A percentile compares a stretch with the other conserved stretches of the same genome.
These are phyloP conservation scores for Phaeosphaeriaceae sp. DNA, from an alignment of 2,329 filamentous ascomycete genomes.

Conservation along the genomic window DNA sequence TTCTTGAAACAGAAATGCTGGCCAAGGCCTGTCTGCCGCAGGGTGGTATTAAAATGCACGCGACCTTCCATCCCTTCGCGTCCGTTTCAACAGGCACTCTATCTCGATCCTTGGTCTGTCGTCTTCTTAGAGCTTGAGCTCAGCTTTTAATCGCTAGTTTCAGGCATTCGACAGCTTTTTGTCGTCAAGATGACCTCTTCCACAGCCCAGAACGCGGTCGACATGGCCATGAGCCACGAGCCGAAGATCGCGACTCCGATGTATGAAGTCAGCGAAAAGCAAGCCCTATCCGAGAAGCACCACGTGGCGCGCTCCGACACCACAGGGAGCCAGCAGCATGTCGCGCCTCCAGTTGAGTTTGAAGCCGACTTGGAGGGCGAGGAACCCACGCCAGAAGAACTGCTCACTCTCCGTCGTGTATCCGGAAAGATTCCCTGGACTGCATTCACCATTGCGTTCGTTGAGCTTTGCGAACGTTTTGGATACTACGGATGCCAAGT, in stretches of 20 bases:
- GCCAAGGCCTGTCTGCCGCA: slow-evolving; percentile 26
- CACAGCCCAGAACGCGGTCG: slow-evolving; percentile 39
- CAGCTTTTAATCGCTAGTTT: neutral
- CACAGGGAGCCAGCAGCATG: slow-evolving; percentile 20
- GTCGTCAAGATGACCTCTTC: slow-evolving; percentile 37
- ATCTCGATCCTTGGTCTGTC: neutral
- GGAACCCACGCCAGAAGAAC: slow-evolving; percentile 67
- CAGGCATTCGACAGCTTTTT: slow-evolving; percentile 2
- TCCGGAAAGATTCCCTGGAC: slow-evolving; percentile 70
- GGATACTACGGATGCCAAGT: slow-evolving; percentile 77
- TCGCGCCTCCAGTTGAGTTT: slow-evolving; percentile 32
- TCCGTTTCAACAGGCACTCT: neutral
- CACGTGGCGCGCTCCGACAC: slow-evolving; percentile 30
- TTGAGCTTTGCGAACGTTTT: slow-evolving; percentile 79
- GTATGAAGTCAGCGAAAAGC: slow-evolving; percentile 43
- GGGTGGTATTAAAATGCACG: slow-evolving; percentile 8
- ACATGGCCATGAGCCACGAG: slow-evolving; percentile 46
- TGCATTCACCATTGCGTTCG: slow-evolving; percentile 73
- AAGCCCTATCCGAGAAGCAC: slow-evolving; percentile 41
- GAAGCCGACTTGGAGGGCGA: slow-evolving; percentile 45
- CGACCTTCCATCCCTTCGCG: neutral
- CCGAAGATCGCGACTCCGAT: slow-evolving; percentile 41
- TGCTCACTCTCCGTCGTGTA: slow-evolving; percentile 67
- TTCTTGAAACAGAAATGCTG: slow-evolving; percentile 37
- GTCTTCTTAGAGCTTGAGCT: neutral